Conservation (phyloP, 352 stramenopile genomes). For the Pythium brassicae region DNA sequence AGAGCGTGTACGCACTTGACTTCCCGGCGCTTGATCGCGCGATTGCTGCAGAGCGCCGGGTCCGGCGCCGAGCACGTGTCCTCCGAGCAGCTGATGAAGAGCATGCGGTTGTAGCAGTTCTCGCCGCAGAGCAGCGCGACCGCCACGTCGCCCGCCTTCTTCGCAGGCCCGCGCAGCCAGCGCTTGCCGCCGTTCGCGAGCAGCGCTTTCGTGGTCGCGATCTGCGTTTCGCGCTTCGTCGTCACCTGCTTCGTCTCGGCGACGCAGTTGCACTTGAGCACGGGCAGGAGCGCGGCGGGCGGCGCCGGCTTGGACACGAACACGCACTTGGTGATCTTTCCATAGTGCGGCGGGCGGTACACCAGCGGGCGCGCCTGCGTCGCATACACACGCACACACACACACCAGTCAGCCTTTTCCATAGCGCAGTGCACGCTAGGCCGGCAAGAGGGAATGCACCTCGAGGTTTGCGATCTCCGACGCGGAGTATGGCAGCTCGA, state of each 20-base stretch:
- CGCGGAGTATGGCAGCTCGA: slow-evolving; percentile 10
- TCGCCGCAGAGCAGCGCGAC: slow-evolving; percentile 40
- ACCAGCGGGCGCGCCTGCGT: slow-evolving; percentile 38
- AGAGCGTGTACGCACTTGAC: slow-evolving; percentile 47
- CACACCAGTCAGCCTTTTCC: too few relatives aligned
- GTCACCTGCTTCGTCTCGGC: slow-evolving; percentile 35
- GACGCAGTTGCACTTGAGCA: slow-evolving; percentile 78
- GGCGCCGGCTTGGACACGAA: slow-evolving; percentile 63
- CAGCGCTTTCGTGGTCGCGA: slow-evolving; percentile 35
- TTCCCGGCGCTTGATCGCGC: slow-evolving; percentile 62
- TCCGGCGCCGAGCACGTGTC: slow-evolving; percentile 75
- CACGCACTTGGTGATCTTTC: slow-evolving; percentile 68
- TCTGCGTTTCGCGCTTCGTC: slow-evolving; percentile 49
- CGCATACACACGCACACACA: too few relatives aligned
- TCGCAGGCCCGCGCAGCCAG: slow-evolving; percentile 1
- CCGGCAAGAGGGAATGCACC: background rate
- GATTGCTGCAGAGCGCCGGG: slow-evolving; percentile 63
- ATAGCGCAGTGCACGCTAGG: too few relatives aligned
- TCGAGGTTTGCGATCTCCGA: slow-evolving; percentile 11
- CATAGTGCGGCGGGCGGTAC: slow-evolving; percentile 51
- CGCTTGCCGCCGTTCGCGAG: slow-evolving; percentile 12
- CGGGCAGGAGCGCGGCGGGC: slow-evolving; percentile 42
- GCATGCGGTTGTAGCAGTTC: slow-evolving; percentile 78
- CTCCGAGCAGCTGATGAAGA: slow-evolving; percentile 78
- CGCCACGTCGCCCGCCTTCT: background rate